Evolutionary conservation across 306 rosid species (phyloP), one percentile per base, ranked within the genome.

Genomic region (Carpinus viminea): DNA sequence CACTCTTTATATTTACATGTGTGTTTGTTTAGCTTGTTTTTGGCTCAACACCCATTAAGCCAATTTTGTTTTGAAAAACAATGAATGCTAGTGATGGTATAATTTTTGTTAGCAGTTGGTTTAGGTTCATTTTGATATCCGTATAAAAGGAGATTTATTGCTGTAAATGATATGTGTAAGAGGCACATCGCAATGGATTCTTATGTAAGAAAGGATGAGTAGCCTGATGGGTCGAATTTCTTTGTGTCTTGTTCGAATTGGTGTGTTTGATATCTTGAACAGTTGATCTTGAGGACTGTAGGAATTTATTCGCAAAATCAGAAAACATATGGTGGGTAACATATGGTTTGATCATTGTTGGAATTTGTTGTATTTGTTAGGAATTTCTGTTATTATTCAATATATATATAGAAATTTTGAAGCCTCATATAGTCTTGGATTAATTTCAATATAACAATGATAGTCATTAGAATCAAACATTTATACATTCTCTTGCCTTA

Each of bases 1-100:
- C 68, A 12, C 46, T 18, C 51, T 7, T 1, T 8, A 56, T 18
- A 5, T 41, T 75, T 34, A 36, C 24, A 12, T 38, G 18, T 18
- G 12, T 70, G 17, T 68, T 68, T 18, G 4, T 36, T 51, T 74
- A 43, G 18, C 43, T 85, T 75, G 20, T 28, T 65, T 38, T 38
- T 38, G 43, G 47, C 12, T 12, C 41, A 56, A 21, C 28, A n/a
- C 62, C 62, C 3, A 21, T 8, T n/a, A 5, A 15, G 46, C 21
- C 21, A 65, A 1, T 56, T 65, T 73, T 80, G 31, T 62, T 74
- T 74, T 46, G 54, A 15, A 38, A 20, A 73, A 54, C 47, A 8
- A 38, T 34, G 6, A 17, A 18, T 45, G 26, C 47, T 34, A 17
- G 21, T 36, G 48, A 13, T 38, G 43, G 43, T 38, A 18, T 20